Base-by-base conservation (phyloP, 164 flowering plant species). In the Vitis riparia region DNA sequence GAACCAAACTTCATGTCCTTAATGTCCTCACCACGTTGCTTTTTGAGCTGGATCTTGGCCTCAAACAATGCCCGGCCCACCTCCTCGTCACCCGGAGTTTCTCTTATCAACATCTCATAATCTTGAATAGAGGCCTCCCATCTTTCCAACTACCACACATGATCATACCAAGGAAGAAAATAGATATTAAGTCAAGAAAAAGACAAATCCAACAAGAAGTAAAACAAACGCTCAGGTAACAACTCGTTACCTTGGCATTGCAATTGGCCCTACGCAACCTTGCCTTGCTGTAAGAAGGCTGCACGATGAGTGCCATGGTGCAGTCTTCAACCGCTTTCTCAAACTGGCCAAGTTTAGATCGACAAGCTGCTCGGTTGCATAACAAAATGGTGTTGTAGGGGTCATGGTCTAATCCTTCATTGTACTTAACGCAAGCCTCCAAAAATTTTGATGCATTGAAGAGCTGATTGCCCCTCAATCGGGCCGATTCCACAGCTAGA, bases 241-340 rank as follows among this genome's bases (percentile, higher is more conserved):
- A 17, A 61, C 57, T 67, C 29, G 7, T 37, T 37, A 90, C 95
- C 93, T 91, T 88, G 62, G 91, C 89, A 64, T 87, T 76, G 72
- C 94, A 93, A 59, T 88, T 83, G 17, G 98, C 99, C 65, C 93
- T 74, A 11, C 96, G 66, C 11, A 87, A 79, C 68, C 93, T 88
- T 59, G 98, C 97, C 78, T 91, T 93, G 73, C 75, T 70, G 68
- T 93, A 93, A 30, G 87, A 79, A 16, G 97, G 97, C 3, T 84
- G 85, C 0, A 87, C 61, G 7, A 15, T 63, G 17, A 95, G 89
- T 12, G 97, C 97, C 5, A 61, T 66, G 1, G 75, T 80, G 80
- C 97, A 93, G 71, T 93, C 98, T 52, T 95, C 97, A 0, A 89
- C 56, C 13, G 97, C 94, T 61, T 84, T 89, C 73, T 93, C 98